These are phyloP conservation scores for Solanum chacoense DNA, from an alignment of 305 asterid genomes.

Conservation along the genomic window DNA sequence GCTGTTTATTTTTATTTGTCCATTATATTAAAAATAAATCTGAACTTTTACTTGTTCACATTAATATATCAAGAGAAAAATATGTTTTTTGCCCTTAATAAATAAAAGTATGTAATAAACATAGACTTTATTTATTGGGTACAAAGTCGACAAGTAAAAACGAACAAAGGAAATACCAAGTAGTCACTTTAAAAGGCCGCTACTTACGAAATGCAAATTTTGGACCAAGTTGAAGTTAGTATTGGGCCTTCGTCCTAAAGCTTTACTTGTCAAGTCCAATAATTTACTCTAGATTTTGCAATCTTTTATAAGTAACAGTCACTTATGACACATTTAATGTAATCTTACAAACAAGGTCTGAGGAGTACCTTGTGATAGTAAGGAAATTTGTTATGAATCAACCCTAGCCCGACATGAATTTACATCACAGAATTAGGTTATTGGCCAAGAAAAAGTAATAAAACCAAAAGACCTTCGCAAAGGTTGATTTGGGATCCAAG, in stretches of 20 bases:
- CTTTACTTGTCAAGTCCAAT: neutral
- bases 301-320: neutral
- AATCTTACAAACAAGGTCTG: neutral
- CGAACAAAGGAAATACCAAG: neutral
- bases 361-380: neutral
- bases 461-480: too few species aligned
- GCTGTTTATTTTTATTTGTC: neutral
- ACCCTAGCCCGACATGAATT: too few species aligned
- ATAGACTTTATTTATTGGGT: neutral
- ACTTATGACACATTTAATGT: neutral
- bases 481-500: too few species aligned
- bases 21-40: neutral
- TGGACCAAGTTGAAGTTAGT: neutral
- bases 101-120: too few species aligned
- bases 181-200: neutral
- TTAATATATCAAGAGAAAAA: neutral
- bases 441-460: too few species aligned
- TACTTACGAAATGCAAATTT: neutral
- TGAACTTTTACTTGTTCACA: neutral
- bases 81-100: neutral
- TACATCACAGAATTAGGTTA: too few species aligned
- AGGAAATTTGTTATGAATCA: neutral
- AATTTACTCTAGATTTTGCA: neutral
- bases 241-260: neutral
- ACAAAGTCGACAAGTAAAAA: neutral